These are phyloP conservation scores for Inga oerstediana DNA, from an alignment of 306 rosid genomes.

Conservation along the genomic window DNA sequence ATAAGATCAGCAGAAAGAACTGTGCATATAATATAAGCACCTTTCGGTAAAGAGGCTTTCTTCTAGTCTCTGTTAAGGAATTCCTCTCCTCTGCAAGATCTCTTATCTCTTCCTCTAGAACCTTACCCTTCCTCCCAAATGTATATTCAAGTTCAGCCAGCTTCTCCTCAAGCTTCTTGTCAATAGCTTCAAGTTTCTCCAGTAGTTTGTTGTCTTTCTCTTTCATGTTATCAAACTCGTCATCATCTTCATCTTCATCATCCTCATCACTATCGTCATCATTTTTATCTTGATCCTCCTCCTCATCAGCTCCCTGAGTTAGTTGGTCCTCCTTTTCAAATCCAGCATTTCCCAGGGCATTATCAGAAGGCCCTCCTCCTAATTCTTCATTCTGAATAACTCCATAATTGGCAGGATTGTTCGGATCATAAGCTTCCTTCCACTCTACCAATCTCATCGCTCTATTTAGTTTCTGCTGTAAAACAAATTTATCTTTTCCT, in stretches of 20 bases:
- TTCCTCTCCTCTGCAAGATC: conserved; percentile 98
- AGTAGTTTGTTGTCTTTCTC: conserved; percentile 77
- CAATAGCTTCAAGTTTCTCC: conserved; percentile 80
- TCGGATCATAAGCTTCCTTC: conserved; percentile 92
- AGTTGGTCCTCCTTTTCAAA: conserved; percentile 53
- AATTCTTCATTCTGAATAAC: conserved; percentile 57
- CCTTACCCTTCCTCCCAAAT: conserved; percentile 90
- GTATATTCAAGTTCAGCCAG: conserved; percentile 85
- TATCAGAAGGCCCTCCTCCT: conserved; percentile 46
- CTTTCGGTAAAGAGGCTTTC: conserved; percentile 81
- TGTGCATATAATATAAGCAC: conserved; percentile 39
- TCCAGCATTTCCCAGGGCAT: conserved; percentile 54
- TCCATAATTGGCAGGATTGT: conserved; percentile 80
- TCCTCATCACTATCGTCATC: conserved; percentile 36
- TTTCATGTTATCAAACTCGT: conserved; percentile 90
- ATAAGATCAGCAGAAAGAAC: background rate
- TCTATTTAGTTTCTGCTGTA: conserved; percentile 83
- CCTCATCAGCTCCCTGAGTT: conserved; percentile 45
- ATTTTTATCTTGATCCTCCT: conserved; percentile 25
- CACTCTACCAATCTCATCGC: conserved; percentile 81
- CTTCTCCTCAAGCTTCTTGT: conserved; percentile 84
- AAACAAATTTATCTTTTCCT: conserved; percentile 75
- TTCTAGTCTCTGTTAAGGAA: conserved; percentile 80
- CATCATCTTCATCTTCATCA: conserved; percentile 59
- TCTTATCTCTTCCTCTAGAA: conserved; percentile 88